Conservation (phyloP, 352 stramenopile genomes). For the Globisporangium sylvaticum region DNA sequence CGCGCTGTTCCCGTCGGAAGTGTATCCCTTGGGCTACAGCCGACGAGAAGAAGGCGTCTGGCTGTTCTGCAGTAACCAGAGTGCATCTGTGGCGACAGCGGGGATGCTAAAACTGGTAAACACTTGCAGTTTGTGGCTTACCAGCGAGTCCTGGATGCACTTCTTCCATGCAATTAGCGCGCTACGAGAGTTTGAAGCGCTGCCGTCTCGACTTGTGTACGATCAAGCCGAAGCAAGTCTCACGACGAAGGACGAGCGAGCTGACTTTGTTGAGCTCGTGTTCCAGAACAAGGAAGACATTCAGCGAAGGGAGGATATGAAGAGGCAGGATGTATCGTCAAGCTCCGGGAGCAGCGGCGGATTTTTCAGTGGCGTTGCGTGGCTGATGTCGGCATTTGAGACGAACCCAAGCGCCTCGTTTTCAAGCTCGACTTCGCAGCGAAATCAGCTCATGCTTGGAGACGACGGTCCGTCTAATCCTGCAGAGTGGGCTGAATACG, state of each 20-base stretch:
- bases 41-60: slow-evolving; percentile 45
- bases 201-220: slow-evolving; percentile 48
- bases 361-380: slow-evolving; percentile 75
- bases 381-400: slow-evolving; percentile 68
- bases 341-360: slow-evolving; percentile 20
- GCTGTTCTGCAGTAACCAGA: slow-evolving; percentile 70
- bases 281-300: slow-evolving; percentile 56
- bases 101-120: slow-evolving; percentile 64
- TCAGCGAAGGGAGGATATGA: slow-evolving; percentile 40
- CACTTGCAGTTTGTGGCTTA: slow-evolving; percentile 52
- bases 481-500: slow-evolving; percentile 38
- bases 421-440: slow-evolving; percentile 6
- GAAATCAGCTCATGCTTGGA: slow-evolving; percentile 9
- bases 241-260: slow-evolving; percentile 42
- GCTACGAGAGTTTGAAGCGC: slow-evolving; percentile 58
- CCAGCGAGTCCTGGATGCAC: slow-evolving; percentile 48
- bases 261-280: slow-evolving; percentile 56
- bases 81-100: slow-evolving; percentile 57
- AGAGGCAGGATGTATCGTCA: slow-evolving; percentile 25
- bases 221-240: slow-evolving; percentile 2
- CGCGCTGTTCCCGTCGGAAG: slow-evolving; percentile 46
- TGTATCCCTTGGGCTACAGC: slow-evolving; percentile 63
- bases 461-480: slow-evolving; percentile 27
- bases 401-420: slow-evolving; percentile 28
- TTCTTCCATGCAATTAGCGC: slow-evolving; percentile 62